Evolutionary conservation across 2,329 filamentous ascomycete genomes (phyloP).

Genomic region (Aphanocladium album): DNA sequence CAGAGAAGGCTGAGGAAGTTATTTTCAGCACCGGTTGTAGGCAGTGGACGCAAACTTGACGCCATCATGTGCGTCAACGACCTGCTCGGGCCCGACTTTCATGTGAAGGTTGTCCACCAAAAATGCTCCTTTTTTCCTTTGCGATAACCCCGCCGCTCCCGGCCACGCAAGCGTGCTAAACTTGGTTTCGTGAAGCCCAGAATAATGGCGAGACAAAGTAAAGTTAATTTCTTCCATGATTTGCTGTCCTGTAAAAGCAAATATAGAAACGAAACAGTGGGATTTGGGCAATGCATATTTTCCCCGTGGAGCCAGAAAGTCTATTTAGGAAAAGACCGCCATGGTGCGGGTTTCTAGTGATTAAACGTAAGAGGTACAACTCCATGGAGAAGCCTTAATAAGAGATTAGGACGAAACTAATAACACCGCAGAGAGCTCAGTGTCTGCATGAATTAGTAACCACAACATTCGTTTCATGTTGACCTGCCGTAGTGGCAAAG

Average conservation of each 20-base stretch:
- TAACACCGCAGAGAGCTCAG: neutral
- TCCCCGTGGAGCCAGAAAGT: neutral
- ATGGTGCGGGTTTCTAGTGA: neutral
- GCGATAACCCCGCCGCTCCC: neutral
- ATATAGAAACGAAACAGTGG: slow-evolving; percentile 2
- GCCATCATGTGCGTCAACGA: neutral
- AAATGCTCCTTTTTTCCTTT: neutral
- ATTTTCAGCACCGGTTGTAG: neutral
- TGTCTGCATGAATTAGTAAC: neutral
- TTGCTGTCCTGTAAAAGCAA: neutral
- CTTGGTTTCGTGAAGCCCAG: too few species aligned
- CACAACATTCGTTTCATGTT: slow-evolving; percentile 3
- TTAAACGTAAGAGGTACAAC: neutral
- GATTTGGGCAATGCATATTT: neutral
- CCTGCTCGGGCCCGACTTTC: neutral
- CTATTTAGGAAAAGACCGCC: neutral
- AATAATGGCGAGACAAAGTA: neutral
- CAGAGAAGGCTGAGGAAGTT: neutral
- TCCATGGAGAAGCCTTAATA: neutral
- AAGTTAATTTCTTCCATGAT: neutral
- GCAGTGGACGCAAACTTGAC: neutral
- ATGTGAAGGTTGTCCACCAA: neutral
- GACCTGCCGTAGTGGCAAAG: neutral
- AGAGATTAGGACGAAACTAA: neutral
- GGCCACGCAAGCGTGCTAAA: neutral